Conservation (phyloP, 2,329 filamentous ascomycete species). For the Raffaelea ambrosiae region DNA sequence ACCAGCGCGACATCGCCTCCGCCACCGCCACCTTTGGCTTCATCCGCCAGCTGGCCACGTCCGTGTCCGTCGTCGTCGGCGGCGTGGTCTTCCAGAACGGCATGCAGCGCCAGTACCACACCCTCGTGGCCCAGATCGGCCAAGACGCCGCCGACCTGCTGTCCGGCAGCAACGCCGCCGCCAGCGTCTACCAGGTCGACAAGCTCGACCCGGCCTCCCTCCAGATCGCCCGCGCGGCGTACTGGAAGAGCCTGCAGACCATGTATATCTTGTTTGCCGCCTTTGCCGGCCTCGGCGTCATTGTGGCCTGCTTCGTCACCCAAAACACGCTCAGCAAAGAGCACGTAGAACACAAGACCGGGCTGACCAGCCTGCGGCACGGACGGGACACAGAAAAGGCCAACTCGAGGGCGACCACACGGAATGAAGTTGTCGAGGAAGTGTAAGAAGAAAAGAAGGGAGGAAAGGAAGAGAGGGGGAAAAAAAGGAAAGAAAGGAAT, state of each 20-base stretch:
- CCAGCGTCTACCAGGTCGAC: conserved; percentile 51
- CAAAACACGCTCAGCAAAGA: conserved; percentile 44
- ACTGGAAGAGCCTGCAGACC: conserved; percentile 38
- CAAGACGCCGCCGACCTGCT: conserved; percentile 39
- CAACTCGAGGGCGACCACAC: not conserved
- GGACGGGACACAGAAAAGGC: conserved; percentile 16
- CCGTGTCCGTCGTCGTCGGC: conserved; percentile 50
- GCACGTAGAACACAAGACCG: conserved; percentile 51
- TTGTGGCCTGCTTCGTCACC: conserved; percentile 38
- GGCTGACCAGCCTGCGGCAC: conserved; percentile 32
- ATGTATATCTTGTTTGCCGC: conserved; percentile 52
- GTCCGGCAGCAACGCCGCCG: conserved; percentile 50
- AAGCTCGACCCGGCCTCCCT: conserved; percentile 37
- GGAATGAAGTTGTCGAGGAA: no score
- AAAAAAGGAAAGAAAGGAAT: no score
- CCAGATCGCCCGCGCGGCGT: conserved; percentile 33
- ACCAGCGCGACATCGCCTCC: conserved; percentile 50
- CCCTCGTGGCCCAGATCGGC: conserved; percentile 19
- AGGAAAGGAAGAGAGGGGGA: no score
- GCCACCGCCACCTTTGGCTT: conserved; percentile 56
- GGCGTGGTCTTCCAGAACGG: conserved; percentile 31
- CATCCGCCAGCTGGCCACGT: conserved; percentile 47
- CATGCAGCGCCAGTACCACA: conserved; percentile 26
- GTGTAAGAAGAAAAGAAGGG: no score
- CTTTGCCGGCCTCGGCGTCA: conserved; percentile 37